phyloP scores from a whole-genome alignment of 139 green algal genomes.

The Micractinium sp. region DNA sequence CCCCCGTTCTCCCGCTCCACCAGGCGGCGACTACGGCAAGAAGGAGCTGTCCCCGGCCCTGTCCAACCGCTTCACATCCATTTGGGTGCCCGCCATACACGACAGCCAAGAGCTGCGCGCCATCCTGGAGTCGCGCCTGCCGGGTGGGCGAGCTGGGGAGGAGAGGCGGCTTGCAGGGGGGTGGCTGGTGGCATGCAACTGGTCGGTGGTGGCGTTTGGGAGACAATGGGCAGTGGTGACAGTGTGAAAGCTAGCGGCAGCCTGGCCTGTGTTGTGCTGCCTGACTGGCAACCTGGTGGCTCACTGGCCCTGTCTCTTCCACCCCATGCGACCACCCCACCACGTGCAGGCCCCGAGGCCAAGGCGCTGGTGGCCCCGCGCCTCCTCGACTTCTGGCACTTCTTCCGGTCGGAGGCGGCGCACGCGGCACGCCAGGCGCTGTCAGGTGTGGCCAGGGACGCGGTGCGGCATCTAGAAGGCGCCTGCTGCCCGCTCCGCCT shows the following conservation, averaged over 20 bases:
- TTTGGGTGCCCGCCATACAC: conserved; percentile 86
- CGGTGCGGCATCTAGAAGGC: not conserved
- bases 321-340: not conserved
- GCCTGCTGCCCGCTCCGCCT: not conserved
- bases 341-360: conserved; percentile 12
- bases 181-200: too few relatives aligned
- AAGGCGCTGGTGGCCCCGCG: conserved; percentile 36
- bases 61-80: conserved; percentile 92
- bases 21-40: conserved; percentile 94
- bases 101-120: conserved; percentile 70
- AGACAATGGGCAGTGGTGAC: too few relatives aligned
- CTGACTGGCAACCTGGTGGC: not conserved
- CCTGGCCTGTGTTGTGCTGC: not conserved
- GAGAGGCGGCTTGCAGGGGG: not conserved
- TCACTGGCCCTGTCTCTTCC: not conserved
- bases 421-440: conserved; percentile 63
- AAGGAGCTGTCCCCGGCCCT: conserved; percentile 98
- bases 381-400: conserved; percentile 88
- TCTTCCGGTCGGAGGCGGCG: conserved; percentile 60
- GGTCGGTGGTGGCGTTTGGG: too few relatives aligned
- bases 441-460: conserved; percentile 38
- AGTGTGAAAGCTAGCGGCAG: too few relatives aligned
- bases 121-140: conserved; percentile 63
- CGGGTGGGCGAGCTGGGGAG: not conserved
- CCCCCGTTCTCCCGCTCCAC: not conserved